Percentiles rank a stretch among this genome's conserved stretches.
phyloP scores from a whole-genome alignment of 2,329 filamentous ascomycete species.

The Pezicula rhizophila region DNA sequence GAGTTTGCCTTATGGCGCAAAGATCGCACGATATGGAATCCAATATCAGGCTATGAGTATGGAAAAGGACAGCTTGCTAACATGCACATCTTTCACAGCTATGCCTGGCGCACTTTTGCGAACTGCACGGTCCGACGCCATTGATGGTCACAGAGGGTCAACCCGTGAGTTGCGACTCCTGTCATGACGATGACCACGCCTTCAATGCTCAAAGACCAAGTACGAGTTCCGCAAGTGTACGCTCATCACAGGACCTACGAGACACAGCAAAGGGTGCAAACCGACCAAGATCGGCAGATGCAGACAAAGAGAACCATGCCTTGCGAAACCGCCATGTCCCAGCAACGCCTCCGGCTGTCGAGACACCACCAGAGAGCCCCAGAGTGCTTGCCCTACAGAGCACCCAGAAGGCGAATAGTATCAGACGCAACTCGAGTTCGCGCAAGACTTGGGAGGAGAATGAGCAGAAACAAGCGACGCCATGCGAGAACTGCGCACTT shows the following conservation, averaged over 20 bases:
- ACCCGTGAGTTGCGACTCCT: constrained; percentile 53
- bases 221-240: constrained; percentile 19
- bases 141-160: constrained; percentile 65
- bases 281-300: constrained; percentile 9
- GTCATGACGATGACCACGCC: constrained; percentile 42
- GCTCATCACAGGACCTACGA: constrained; percentile 15
- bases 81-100: constrained; percentile 38
- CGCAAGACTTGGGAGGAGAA: constrained; percentile 58
- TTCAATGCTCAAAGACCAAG: constrained; percentile 18
- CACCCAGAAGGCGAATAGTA: constrained; percentile 19
- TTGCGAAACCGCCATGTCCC: constrained; percentile 21
- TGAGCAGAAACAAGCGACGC: constrained; percentile 56
- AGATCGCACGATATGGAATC: constrained; percentile 1
- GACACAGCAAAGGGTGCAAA: constrained; percentile 8
- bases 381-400: constrained; percentile 33
- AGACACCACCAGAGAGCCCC: constrained; percentile 54
- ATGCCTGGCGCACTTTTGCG: constrained; percentile 66
- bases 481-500: constrained; percentile 64
- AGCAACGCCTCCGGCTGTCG: constrained; percentile 37
- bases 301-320: constrained; percentile 12
- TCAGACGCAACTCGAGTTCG: constrained; percentile 53
- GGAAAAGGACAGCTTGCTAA: constrained; percentile 3
- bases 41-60: background rate
- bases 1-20: constrained; percentile 11
- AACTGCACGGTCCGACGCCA: constrained; percentile 62